Base-by-base conservation (phyloP, 331 rosid species). In the Malus hybrid region DNA sequence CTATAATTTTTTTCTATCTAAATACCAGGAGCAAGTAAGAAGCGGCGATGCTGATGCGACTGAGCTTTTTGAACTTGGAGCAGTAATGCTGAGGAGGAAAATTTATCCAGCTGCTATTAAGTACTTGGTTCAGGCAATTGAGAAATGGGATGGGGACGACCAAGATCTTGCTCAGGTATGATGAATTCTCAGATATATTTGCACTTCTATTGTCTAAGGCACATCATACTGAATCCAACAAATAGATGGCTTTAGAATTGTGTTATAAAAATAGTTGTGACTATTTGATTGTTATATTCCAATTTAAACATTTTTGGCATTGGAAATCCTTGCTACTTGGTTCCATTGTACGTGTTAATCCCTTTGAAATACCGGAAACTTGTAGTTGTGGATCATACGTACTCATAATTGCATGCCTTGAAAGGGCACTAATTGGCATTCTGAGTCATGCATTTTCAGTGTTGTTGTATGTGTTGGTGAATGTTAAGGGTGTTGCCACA, bases 91-190 rank as follows among this genome's bases (percentile, higher is more conserved):
- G 78, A 89, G 97, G 84, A 91, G 99, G 82, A 94, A 94, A 79
- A 81, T 94, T 82, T 94, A 91, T 80, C 93, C 99, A 4, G 99
- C 99, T 50, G 96, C 99, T 63, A 94, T 86, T 5, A 94, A 90
- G 75, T 94, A 52, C 79, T 86, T 94, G 89, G 88, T 87, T 78
- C 96, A 94, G 86, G 99, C 99, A 65, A 87, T 94, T 67, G 95
- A 91, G 57, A 94, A 88, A 82, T 94, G 99, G 99, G 99, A 94
- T 67, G 97, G 99, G 46, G 97, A 94, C 53, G 86, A 84, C 79
- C 97, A 89, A 72, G 99, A 94, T 87, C 91, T 92, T 84, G 99
- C 98, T 46, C 94, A 93, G 94, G 98, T 93, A 78, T 70, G 87
- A 75, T 57, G 76, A 68, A 22, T 19, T 57, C 42, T 44, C 58